Conservation (phyloP, 2,329 filamentous ascomycete species). For the Cephalotrichum gorgonifer region DNA sequence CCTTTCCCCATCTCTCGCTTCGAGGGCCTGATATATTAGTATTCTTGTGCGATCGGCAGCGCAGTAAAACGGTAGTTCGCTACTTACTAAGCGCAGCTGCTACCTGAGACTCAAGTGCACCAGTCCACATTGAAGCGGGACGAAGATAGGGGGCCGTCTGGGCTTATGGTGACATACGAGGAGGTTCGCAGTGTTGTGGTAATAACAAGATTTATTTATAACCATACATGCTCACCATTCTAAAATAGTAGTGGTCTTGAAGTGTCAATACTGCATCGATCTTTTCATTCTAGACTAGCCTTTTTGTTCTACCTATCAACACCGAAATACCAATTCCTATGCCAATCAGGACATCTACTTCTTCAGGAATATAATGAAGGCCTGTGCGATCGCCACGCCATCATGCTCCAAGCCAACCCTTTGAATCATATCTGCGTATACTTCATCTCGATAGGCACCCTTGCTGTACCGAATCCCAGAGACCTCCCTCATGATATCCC, state of each 20-base stretch:
- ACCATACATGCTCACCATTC: not conserved
- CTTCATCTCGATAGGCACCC: constrained; percentile 60
- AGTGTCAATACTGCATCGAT: not conserved
- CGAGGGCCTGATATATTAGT: no score
- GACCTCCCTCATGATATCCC: constrained; percentile 60
- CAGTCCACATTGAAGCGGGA: no score
- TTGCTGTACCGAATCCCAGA: constrained; percentile 51
- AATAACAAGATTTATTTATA: no score
- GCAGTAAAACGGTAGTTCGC: no score
- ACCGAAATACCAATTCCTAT: not conserved
- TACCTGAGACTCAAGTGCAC: no score
- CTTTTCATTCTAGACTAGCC: not conserved
- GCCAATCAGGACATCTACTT: constrained; percentile 14
- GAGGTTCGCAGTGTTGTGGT: no score
- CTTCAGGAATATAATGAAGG: constrained; percentile 67
- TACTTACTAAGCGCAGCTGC: no score
- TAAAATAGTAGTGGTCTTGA: no score
- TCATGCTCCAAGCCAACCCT: constrained; percentile 63
- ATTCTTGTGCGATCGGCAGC: no score
- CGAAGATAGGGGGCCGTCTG: no score
- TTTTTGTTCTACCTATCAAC: not conserved
- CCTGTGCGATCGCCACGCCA: constrained; percentile 62
- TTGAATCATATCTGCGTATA: constrained; percentile 58
- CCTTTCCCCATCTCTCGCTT: no score
- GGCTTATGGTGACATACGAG: no score